A percentile compares a stretch with the other conserved stretches of the same genome.
These are phyloP conservation scores for Colletotrichum gloeosporioides DNA, from an alignment of 2,329 filamentous ascomycete genomes.

Conservation along the genomic window DNA sequence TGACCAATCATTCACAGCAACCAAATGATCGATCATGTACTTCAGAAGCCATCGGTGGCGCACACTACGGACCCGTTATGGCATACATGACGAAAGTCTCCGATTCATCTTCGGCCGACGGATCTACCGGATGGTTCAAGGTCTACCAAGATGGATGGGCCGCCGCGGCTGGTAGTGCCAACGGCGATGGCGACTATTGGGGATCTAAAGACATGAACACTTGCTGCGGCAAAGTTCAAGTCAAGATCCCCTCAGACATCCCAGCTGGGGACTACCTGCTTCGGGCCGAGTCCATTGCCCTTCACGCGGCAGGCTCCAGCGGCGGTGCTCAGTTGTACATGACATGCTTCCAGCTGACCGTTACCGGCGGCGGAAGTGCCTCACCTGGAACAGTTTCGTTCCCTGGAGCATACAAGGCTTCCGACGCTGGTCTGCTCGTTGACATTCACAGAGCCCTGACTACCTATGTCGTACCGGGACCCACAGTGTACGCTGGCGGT, in stretches of 20 bases:
- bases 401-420: conserved; percentile 18
- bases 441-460: conserved; percentile 49
- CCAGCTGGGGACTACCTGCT: conserved; percentile 58
- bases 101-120: conserved; percentile 48
- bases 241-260: conserved; percentile 48
- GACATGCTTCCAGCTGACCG: conserved; percentile 30
- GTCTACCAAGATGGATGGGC: conserved; percentile 47
- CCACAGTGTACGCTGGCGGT: conserved; percentile 45
- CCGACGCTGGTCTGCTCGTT: conserved; percentile 50
- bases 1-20: conserved; percentile 32
- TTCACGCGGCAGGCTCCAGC: conserved; percentile 45
- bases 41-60: conserved; percentile 56
- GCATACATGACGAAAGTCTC: conserved; percentile 54
- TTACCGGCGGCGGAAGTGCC: conserved; percentile 29
- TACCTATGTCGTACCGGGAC: conserved; percentile 49
- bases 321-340: conserved; percentile 44
- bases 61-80: conserved; percentile 55
- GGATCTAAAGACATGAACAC: conserved; percentile 21
- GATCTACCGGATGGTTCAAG: conserved; percentile 56
- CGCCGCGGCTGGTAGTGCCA: conserved; percentile 31
- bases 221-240: conserved; percentile 13
- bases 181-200: conserved; percentile 31
- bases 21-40: conserved; percentile 45
- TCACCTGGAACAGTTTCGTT: conserved; percentile 26
- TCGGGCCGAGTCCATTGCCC: conserved; percentile 58